Base-by-base conservation (phyloP, 306 rosid genomes). In the Pueraria montana region DNA sequence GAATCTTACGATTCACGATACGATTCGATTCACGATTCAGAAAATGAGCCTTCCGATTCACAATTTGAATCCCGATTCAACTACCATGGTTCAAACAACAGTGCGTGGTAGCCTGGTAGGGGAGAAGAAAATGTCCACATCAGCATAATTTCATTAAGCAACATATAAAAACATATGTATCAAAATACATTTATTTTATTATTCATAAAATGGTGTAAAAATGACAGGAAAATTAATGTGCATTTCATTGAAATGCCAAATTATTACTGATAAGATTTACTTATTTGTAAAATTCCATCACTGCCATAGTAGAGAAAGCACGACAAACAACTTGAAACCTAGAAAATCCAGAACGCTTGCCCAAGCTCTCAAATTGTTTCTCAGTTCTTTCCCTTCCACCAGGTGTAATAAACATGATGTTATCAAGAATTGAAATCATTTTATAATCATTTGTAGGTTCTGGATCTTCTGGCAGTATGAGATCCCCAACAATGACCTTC, bases 321-420 rank as follows among this genome's bases (percentile, higher is more conserved):
- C 77, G 72, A 20, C 65, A 76, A 10, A n/a, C 83, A 63, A 80
- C 74, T 21, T 84, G 32, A 42, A 84, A 77, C 3, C 10, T 34
- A 4, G 86, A 80, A 65, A 87, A 84, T 16, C 84, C 87, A 63
- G 87, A 58, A 4, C 9, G 27, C 50, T 72, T 81, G 17, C 78
- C 6, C 66, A 87, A 65, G 14, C 0, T 13, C 30, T 77, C 78
- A 38, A 32, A 80, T 20, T 80, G 42, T 55, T 80, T 72, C 63
- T 6, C 56, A 0, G 78, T 71, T 77, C 87, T 87, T 71, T 83
- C 89, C 70, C 30, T 87, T 58, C 87, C 85, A 42, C 85, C 87
- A 10, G 42, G 53, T 2, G 64, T 50, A 0, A 83, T 20, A 17
- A 80, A 63, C 87, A 83, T 80, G 40, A 59, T 18, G 58, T 18